phyloP scores from a whole-genome alignment of 495 filamentous ascomycete genomes.

The Amniculicola lignicola region DNA sequence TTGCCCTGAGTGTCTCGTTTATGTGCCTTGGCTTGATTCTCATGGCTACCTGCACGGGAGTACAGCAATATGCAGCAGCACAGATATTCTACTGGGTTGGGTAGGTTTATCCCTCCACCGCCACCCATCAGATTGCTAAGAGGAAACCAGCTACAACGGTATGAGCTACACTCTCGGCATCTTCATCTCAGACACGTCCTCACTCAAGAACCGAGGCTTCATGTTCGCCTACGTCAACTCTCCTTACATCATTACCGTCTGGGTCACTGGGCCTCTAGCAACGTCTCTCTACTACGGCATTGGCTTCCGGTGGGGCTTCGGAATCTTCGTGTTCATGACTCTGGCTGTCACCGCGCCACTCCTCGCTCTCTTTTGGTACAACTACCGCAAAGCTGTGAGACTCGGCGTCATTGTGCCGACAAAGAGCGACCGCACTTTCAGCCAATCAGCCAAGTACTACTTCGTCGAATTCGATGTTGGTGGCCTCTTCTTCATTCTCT shows the following conservation, averaged over 20 bases:
- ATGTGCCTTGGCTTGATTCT: conserved; percentile 47
- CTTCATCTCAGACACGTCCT: conserved; percentile 36
- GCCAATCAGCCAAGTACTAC: conserved; percentile 53
- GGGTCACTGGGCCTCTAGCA: conserved; percentile 20
- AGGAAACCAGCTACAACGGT: conserved; percentile 44
- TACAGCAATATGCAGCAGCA: conserved; percentile 49
- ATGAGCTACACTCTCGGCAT: conserved; percentile 23
- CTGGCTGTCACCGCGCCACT: conserved; percentile 34
- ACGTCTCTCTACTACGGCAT: conserved; percentile 16
- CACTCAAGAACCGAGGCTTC: conserved; percentile 32
- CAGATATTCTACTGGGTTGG: conserved; percentile 57
- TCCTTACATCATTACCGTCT: conserved; percentile 33
- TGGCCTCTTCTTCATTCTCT: conserved; percentile 58
- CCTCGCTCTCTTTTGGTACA: conserved; percentile 18
- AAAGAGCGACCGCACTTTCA: conserved; percentile 46
- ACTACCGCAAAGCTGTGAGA: conserved; percentile 33
- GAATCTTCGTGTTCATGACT: conserved; percentile 36
- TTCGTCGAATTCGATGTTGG: conserved; percentile 61
- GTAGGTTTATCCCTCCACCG: too few species aligned
- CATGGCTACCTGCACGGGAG: conserved; percentile 50
- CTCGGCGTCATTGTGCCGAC: conserved; percentile 48
- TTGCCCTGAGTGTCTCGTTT: conserved; percentile 45
- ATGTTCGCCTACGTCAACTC: conserved; percentile 25
- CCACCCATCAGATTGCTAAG: too few species aligned
- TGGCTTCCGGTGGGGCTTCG: conserved; percentile 38